A percentile compares a stretch with the other conserved stretches of the same genome.
Conservation (phyloP, 1,284 basidiomycete species). For the Phlebopus sp. region DNA sequence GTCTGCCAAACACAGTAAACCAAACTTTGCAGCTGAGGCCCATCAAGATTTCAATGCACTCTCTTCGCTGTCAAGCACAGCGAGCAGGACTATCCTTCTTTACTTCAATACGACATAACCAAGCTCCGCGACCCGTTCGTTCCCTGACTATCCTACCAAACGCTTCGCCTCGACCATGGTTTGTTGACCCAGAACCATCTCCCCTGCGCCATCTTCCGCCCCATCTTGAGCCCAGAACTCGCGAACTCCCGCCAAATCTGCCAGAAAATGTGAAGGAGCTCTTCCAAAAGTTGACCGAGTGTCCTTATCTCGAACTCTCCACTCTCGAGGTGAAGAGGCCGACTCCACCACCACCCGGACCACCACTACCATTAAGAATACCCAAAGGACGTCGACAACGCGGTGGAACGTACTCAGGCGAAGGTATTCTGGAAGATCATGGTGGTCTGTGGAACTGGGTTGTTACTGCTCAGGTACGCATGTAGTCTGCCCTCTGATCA, state of each 20-base stretch:
- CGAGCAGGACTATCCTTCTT: conserved; percentile 5
- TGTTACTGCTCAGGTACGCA: conserved; percentile 60
- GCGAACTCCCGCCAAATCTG: conserved; percentile 44
- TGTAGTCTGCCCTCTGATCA: background rate
- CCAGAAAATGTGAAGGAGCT: conserved; percentile 48
- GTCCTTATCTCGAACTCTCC: conserved; percentile 61
- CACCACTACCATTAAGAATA: conserved; percentile 46
- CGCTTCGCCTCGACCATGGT: conserved; percentile 43
- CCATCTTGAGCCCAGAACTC: conserved; percentile 31
- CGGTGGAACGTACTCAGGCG: conserved; percentile 63
- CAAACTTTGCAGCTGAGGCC: too few relatives aligned
- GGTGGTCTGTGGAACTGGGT: conserved; percentile 72
- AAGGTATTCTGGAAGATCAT: conserved; percentile 51
- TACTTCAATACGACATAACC: background rate
- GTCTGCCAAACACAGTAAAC: background rate
- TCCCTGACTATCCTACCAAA: conserved; percentile 4
- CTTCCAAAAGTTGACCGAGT: conserved; percentile 49
- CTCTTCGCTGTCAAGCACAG: conserved; percentile 14
- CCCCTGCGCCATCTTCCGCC: conserved; percentile 25
- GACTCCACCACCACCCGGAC: conserved; percentile 46
- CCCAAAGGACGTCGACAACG: conserved; percentile 63
- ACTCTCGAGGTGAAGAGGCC: conserved; percentile 52
- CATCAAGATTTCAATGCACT: conserved; percentile 9
- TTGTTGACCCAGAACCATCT: conserved; percentile 45
- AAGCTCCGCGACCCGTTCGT: background rate